Percentiles rank a stretch among this genome's conserved stretches.
These are phyloP conservation scores for Fallopia convolvulus DNA, from an alignment of 148 eudicot genomes.

Conservation along the genomic window DNA sequence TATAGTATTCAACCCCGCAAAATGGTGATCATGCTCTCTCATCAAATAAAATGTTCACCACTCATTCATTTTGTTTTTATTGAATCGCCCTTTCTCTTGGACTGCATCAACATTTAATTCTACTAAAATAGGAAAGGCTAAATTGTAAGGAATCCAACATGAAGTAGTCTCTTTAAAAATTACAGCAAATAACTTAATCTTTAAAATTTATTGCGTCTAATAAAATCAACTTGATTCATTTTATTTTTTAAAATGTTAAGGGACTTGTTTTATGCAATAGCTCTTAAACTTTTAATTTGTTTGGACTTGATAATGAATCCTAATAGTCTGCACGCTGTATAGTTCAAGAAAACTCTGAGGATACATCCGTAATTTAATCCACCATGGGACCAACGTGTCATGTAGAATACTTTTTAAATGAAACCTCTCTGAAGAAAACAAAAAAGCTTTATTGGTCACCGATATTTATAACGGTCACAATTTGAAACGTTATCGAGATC, in stretches of 20 bases:
- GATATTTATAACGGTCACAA: conserved; percentile 9
- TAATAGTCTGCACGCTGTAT: not conserved
- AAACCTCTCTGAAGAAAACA: not conserved
- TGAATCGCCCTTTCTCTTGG: not conserved
- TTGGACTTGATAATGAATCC: too few species aligned
- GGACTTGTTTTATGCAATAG: too few species aligned
- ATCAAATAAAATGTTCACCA: not conserved
- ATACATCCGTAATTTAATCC: not conserved
- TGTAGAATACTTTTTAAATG: not conserved
- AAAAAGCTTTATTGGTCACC: not conserved
- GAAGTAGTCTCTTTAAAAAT: too few species aligned
- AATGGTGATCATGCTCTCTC: conserved; percentile 5
- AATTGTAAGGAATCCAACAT: too few species aligned
- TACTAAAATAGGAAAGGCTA: not conserved
- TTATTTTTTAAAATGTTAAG: too few species aligned
- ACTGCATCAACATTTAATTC: not conserved
- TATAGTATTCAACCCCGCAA: not conserved
- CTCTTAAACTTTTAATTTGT: too few species aligned
- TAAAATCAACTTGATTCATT: too few species aligned
- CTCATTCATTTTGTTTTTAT: not conserved
- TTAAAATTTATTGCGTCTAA: too few species aligned
- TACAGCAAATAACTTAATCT: too few species aligned
- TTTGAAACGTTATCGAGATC: conserved; percentile 6
- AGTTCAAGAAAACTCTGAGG: not conserved
- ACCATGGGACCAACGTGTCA: conserved; percentile 2